Evolutionary conservation across 2,329 filamentous ascomycete species (phyloP).

Genomic region (Monosporascus sp.): DNA sequence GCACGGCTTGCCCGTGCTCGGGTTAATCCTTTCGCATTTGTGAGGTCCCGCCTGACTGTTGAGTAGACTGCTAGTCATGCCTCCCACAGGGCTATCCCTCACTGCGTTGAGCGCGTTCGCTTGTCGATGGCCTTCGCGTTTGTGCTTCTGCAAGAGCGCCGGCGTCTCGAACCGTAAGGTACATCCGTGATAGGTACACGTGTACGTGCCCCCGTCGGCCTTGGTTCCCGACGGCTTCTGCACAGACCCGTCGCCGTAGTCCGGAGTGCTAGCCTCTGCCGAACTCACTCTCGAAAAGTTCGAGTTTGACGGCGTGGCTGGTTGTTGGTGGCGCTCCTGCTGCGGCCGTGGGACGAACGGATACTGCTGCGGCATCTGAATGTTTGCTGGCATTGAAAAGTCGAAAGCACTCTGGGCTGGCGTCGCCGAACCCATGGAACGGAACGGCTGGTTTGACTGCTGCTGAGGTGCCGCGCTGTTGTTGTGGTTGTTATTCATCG

Average conservation of each 20-base stretch:
- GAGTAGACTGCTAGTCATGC: slow-evolving; percentile 51
- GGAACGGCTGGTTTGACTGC: slow-evolving; percentile 23
- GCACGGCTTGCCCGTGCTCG: slow-evolving; percentile 90
- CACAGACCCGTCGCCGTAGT: slow-evolving; percentile 29
- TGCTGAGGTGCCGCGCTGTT: slow-evolving; percentile 12
- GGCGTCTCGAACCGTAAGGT: slow-evolving; percentile 84
- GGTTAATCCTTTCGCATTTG: slow-evolving; percentile 88
- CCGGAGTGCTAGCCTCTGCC: slow-evolving; percentile 33
- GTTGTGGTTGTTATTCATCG: slow-evolving; percentile 14
- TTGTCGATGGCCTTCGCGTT: slow-evolving; percentile 85
- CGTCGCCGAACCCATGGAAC: slow-evolving; percentile 19
- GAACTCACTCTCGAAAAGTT: slow-evolving; percentile 38
- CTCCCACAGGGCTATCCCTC: slow-evolving; percentile 25
- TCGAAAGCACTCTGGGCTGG: slow-evolving; percentile 23
- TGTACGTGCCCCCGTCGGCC: slow-evolving; percentile 85
- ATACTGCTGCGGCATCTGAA: slow-evolving; percentile 27
- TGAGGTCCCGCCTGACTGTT: slow-evolving; percentile 93
- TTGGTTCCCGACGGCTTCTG: slow-evolving; percentile 57
- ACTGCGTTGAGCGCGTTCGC: slow-evolving; percentile 48
- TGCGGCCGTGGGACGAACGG: slow-evolving; percentile 32
- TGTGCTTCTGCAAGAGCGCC: slow-evolving; percentile 85
- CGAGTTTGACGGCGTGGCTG: slow-evolving; percentile 34
- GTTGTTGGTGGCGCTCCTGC: slow-evolving; percentile 21
- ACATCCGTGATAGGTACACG: slow-evolving; percentile 93
- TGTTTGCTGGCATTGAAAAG: slow-evolving; percentile 34